Conservation (phyloP, 2,329 filamentous ascomycete genomes). For the Cryphonectria parasitica region DNA sequence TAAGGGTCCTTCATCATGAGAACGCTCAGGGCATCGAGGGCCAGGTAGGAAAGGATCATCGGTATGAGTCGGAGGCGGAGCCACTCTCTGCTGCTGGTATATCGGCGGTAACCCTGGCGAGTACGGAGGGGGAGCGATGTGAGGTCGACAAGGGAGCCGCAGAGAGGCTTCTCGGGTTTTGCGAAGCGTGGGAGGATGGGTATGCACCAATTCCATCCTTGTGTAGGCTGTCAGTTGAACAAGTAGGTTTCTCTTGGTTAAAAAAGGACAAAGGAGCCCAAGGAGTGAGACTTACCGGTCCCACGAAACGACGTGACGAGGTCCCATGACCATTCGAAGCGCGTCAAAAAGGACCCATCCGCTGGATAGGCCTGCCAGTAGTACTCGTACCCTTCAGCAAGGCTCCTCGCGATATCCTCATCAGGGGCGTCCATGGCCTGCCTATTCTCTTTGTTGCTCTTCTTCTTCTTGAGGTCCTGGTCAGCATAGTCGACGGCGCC, state of each 20-base stretch:
- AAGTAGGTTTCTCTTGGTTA: too few relatives aligned
- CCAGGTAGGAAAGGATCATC: slow-evolving; percentile 63
- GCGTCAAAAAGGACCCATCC: slow-evolving; percentile 49
- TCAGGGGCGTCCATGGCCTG: slow-evolving; percentile 29
- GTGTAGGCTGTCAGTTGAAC: slow-evolving; percentile 6
- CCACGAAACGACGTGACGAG: slow-evolving; percentile 59
- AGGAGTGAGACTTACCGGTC: slow-evolving; percentile 46
- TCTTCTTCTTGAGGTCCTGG: not conserved
- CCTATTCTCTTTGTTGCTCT: not conserved
- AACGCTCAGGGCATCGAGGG: slow-evolving; percentile 71
- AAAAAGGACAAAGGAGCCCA: too few relatives aligned
- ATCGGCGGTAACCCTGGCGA: slow-evolving; percentile 50
- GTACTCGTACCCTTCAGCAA: slow-evolving; percentile 49
- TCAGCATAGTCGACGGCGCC: not conserved
- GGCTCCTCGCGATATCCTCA: slow-evolving; percentile 34
- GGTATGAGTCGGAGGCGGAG: slow-evolving; percentile 48
- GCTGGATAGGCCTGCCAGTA: slow-evolving; percentile 65
- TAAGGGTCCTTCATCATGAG: slow-evolving; percentile 78
- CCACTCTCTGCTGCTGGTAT: slow-evolving; percentile 48
- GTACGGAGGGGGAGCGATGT: slow-evolving; percentile 47
- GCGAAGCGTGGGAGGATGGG: slow-evolving; percentile 50
- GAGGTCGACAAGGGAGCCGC: slow-evolving; percentile 46
- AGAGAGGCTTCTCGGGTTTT: slow-evolving; percentile 46
- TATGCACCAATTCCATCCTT: slow-evolving; percentile 63
- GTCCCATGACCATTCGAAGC: slow-evolving; percentile 60